Evolutionary conservation across 2,329 filamentous ascomycete species (phyloP).

Genomic region (Madurella mycetomatis): DNA sequence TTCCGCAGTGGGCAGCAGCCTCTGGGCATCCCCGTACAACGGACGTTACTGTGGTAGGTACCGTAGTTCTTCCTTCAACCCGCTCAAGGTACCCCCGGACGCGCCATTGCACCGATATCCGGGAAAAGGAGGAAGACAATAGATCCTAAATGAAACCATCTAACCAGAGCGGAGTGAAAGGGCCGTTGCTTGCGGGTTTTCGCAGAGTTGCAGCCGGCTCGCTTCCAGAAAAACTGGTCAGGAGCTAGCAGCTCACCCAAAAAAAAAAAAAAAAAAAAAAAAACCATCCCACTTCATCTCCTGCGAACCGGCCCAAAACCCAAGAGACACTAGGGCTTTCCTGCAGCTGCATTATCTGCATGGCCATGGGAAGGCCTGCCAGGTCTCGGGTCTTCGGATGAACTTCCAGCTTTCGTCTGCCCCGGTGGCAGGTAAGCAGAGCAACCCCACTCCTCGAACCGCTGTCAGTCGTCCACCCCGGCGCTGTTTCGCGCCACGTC

Average conservation of each 20-base stretch:
- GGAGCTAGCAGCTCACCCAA: neutral
- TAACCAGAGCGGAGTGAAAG: constrained; percentile 1
- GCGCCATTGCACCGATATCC: too few relatives aligned
- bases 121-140: too few relatives aligned
- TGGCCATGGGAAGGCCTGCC: constrained; percentile 3
- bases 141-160: too few relatives aligned
- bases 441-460: neutral
- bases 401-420: neutral
- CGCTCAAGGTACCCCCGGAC: too few relatives aligned
- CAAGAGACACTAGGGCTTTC: neutral
- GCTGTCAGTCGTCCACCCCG: neutral
- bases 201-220: constrained; percentile 17
- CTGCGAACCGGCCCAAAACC: neutral
- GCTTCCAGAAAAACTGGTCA: constrained; percentile 14
- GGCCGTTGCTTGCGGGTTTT: constrained; percentile 11
- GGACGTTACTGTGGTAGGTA: too few relatives aligned
- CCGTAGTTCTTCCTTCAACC: too few relatives aligned
- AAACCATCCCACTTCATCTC: constrained; percentile 3
- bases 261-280: too few relatives aligned
- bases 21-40: neutral
- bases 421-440: neutral
- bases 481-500: neutral
- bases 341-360: constrained; percentile 15
- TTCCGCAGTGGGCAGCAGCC: too few relatives aligned
- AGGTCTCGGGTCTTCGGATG: constrained; percentile 24